Evolutionary conservation across 345 rosid species (phyloP).

Genomic region (Gynandropsis gynandra): DNA sequence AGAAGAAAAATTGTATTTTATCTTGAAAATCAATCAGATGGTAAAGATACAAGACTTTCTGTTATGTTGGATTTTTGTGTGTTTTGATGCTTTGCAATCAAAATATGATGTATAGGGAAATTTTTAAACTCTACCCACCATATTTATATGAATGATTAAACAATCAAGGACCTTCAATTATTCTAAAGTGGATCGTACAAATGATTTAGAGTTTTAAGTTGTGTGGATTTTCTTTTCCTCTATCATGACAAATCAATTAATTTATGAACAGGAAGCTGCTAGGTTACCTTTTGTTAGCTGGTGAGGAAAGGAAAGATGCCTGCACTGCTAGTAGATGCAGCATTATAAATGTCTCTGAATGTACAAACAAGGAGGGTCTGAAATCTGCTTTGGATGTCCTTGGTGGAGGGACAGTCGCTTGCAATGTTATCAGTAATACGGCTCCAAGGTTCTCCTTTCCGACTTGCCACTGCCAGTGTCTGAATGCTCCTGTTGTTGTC

Average conservation of each 20-base stretch:
- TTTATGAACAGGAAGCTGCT: slow-evolving; percentile 61
- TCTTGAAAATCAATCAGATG: not conserved
- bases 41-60: not conserved
- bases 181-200: too few relatives aligned
- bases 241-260: slow-evolving; percentile 6
- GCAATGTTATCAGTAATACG: slow-evolving; percentile 64
- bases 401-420: slow-evolving; percentile 80
- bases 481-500: slow-evolving; percentile 45
- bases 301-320: slow-evolving; percentile 46
- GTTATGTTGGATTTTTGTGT: too few relatives aligned
- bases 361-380: slow-evolving; percentile 41
- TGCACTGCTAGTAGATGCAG: slow-evolving; percentile 65
- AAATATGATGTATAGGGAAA: too few relatives aligned
- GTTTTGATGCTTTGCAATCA: too few relatives aligned
- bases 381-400: slow-evolving; percentile 64
- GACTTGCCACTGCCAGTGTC: slow-evolving; percentile 57
- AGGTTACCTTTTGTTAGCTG: slow-evolving; percentile 69
- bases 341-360: slow-evolving; percentile 30
- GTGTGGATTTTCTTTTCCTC: slow-evolving; percentile 1
- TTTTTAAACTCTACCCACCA: too few relatives aligned
- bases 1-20: not conserved
- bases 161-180: too few relatives aligned
- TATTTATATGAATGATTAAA: too few relatives aligned
- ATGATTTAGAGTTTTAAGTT: not conserved
- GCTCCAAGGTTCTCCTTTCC: slow-evolving; percentile 75